phyloP scores from a whole-genome alignment of 2,329 filamentous ascomycete species.

The Colletotrichum orbiculare region DNA sequence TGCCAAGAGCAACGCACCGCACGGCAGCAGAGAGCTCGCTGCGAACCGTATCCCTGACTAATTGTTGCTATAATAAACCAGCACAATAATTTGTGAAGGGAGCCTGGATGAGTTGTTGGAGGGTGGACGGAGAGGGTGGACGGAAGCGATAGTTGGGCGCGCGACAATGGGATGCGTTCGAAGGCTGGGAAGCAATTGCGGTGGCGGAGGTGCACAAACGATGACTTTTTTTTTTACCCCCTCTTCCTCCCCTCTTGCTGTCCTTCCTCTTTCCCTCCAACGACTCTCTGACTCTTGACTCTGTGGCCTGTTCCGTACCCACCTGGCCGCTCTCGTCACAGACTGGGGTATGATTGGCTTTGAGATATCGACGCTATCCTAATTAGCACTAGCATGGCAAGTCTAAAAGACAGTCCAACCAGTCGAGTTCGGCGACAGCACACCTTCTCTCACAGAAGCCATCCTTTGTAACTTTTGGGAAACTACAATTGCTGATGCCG shows the following conservation, averaged over 20 bases:
- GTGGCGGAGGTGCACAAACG: constrained; percentile 21
- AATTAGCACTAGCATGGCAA: no score
- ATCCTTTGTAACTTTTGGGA: no score
- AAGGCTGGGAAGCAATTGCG: constrained; percentile 6
- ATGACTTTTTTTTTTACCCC: constrained; percentile 18
- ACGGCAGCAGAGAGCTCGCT: neutral
- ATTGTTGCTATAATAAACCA: neutral
- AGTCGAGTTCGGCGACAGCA: no score
- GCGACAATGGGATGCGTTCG: constrained; percentile 3
- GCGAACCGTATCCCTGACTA: neutral
- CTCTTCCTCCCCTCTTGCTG: constrained; percentile 4
- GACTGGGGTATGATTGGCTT: no score
- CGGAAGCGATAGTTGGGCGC: constrained; percentile 3
- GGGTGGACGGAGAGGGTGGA: constrained; percentile 10
- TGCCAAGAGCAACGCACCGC: constrained; percentile 4
- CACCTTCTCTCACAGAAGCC: no score
- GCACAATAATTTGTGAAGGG: constrained; percentile 6
- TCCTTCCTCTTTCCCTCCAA: constrained; percentile 10
- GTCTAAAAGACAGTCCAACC: no score
- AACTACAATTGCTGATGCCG: no score
- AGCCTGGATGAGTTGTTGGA: neutral
- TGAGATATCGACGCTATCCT: no score
- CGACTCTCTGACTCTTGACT: no score
- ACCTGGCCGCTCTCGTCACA: no score
- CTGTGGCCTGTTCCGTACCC: no score